Conservation (phyloP, 1,284 basidiomycete species). For the Trichosporon ovoides region DNA sequence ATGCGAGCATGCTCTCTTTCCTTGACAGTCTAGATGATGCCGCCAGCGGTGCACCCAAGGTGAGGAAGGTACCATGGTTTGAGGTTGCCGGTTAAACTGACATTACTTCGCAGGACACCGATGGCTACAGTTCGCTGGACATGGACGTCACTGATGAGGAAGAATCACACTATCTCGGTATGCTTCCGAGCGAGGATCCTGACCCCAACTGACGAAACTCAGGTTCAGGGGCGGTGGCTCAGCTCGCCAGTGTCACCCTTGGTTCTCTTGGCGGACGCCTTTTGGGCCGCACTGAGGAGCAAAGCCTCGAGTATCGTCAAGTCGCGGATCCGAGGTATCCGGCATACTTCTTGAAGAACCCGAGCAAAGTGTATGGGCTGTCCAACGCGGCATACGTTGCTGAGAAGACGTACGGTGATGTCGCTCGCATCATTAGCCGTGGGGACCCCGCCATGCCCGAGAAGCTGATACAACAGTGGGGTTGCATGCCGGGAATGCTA, state of each 20-base stretch:
- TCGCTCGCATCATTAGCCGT: slow-evolving; percentile 5
- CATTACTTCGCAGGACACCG: neutral
- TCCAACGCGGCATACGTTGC: slow-evolving; percentile 17
- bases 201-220: neutral
- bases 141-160: slow-evolving; percentile 21
- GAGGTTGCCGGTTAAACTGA: neutral
- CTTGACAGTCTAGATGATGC: slow-evolving; percentile 17
- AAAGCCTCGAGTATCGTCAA: slow-evolving; percentile 20
- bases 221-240: slow-evolving; percentile 19
- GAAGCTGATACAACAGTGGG: slow-evolving; percentile 20
- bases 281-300: neutral
- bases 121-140: slow-evolving; percentile 21
- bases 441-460: slow-evolving; percentile 13
- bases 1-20: slow-evolving; percentile 7
- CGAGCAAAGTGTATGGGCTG: slow-evolving; percentile 19
- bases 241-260: slow-evolving; percentile 16
- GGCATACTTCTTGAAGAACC: slow-evolving; percentile 24
- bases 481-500: neutral
- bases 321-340: slow-evolving; percentile 21
- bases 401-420: slow-evolving; percentile 18
- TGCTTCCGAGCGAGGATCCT: neutral
- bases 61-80: neutral
- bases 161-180: slow-evolving; percentile 26
- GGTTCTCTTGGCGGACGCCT: slow-evolving; percentile 9
- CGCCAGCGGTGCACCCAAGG: neutral